phyloP scores from a whole-genome alignment of 768 basidiomycete species.

The Trametes elegans region DNA sequence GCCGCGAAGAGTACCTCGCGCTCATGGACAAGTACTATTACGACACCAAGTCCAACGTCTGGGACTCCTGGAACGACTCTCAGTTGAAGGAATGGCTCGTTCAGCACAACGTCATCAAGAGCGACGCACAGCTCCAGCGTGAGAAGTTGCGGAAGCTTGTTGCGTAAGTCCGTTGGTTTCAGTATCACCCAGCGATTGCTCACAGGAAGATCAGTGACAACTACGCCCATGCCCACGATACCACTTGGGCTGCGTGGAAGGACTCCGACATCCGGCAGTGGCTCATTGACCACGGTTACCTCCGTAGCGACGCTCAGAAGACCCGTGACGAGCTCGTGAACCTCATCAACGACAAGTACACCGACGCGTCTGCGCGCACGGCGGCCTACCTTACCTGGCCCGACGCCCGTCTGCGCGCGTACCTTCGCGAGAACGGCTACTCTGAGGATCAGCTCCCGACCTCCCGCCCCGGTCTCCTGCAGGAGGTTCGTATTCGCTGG shows the following conservation, averaged over 20 bases:
- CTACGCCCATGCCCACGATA: slow-evolving; percentile 59
- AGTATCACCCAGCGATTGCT: background rate
- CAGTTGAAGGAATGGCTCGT: slow-evolving; percentile 80
- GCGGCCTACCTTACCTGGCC: slow-evolving; percentile 86
- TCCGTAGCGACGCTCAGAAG: slow-evolving; percentile 51
- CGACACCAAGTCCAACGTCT: slow-evolving; percentile 24
- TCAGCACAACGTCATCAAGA: slow-evolving; percentile 68
- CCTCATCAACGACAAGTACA: slow-evolving; percentile 68
- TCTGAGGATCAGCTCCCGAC: slow-evolving; percentile 66
- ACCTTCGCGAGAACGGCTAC: slow-evolving; percentile 75
- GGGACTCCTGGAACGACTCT: slow-evolving; percentile 73
- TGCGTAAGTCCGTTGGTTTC: slow-evolving; percentile 39
- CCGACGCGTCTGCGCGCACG: slow-evolving; percentile 32
- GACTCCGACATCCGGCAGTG: slow-evolving; percentile 71
- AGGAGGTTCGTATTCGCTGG: slow-evolving; percentile 80
- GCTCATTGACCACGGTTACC: slow-evolving; percentile 71
- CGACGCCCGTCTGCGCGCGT: slow-evolving; percentile 88
- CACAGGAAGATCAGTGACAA: slow-evolving; percentile 50
- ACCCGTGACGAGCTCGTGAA: slow-evolving; percentile 76
- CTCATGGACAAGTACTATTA: slow-evolving; percentile 84
- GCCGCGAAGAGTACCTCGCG: slow-evolving; percentile 54
- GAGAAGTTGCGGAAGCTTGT: slow-evolving; percentile 81
- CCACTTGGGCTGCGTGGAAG: slow-evolving; percentile 66
- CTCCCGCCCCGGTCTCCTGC: slow-evolving; percentile 73
- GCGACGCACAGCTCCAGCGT: slow-evolving; percentile 57